Evolutionary conservation across 2,329 filamentous ascomycete species (phyloP), one percentile per base, ranked within the genome.

Genomic region (Pseudocercospora fijiensis): DNA sequence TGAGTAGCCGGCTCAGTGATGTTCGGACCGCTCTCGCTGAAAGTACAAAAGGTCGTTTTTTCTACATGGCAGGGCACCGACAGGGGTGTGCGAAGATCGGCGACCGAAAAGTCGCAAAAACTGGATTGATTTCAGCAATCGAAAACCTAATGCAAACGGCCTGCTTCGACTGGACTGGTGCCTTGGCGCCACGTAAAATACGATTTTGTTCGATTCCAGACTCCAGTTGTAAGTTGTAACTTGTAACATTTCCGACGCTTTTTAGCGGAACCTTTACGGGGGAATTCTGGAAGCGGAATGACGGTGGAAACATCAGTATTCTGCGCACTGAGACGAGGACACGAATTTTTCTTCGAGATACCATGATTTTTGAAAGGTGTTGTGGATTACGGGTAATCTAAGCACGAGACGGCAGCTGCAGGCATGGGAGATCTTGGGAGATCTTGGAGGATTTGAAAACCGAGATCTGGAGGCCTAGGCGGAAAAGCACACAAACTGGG

Each of bases 301-400:
- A 18, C 37, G 37, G 37, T n/a, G 37, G 37, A 16, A 18, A 41
- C 18, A 41, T 41, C 37, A 41, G 16, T 41, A n/a, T 41, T n/a
- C 16, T 13, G 37, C 37, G 37, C 37, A 41, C n/a, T 41, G 37
- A 41, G 37, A 41, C 37, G 37, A 37, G 20, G 57, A 20, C 37
- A 64, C 62, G 62, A 64, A 57, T 61, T 41, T 61, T 41, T 64
- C 62, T 58, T 64, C 61, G 45, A 45, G 62, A 64, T 61, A 58
- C 58, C 62, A 64, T 60, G 33, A 24, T 22, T 18, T 37, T 57
- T 57, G 53, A 10, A 41, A 26, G 33, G 53, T 43, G 53, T 57
- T 52, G 26, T 33, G 24, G 51, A 55, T 33, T 30, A 55, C 20
- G 26, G 51, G 51, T 55, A 49, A 49, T 49, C 22, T 49, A 49